These are phyloP conservation scores for Naegleria lovaniensis DNA, from an alignment of 208 protist genomes.

Conservation along the genomic window DNA sequence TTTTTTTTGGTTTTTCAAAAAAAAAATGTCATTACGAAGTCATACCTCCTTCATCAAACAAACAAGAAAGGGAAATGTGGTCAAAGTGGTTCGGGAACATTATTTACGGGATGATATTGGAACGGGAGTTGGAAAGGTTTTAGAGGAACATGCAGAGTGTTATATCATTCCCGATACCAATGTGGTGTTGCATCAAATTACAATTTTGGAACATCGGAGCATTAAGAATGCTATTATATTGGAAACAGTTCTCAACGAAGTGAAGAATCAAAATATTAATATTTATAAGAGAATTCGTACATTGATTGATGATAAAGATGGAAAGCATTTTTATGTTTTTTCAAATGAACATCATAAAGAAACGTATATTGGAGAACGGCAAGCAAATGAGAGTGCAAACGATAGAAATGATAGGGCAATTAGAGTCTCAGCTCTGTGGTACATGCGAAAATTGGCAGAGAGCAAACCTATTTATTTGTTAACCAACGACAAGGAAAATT, in stretches of 20 bases:
- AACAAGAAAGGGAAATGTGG: slow-evolving; percentile 19
- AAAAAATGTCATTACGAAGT: not conserved
- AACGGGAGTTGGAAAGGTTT: not conserved
- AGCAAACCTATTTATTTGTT: slow-evolving; percentile 32
- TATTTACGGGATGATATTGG: slow-evolving; percentile 28
- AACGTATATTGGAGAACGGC: slow-evolving; percentile 58
- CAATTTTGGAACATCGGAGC: slow-evolving; percentile 63
- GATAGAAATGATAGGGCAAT: slow-evolving; percentile 80
- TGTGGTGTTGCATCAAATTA: slow-evolving; percentile 83
- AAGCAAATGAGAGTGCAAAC: slow-evolving; percentile 63
- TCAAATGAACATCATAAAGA: slow-evolving; percentile 78
- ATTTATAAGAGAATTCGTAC: slow-evolving; percentile 72
- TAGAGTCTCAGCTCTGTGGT: slow-evolving; percentile 70
- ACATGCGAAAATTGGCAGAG: slow-evolving; percentile 55
- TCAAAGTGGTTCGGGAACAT: slow-evolving; percentile 29
- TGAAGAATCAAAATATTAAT: slow-evolving; percentile 73
- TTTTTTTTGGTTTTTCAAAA: too few species aligned
- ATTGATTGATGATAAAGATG: slow-evolving; percentile 62
- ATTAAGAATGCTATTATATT: slow-evolving; percentile 75
- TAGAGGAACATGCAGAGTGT: not conserved
- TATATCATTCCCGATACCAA: slow-evolving; percentile 77
- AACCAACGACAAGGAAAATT: slow-evolving; percentile 37
- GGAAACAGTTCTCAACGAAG: slow-evolving; percentile 73
- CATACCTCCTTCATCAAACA: not conserved
- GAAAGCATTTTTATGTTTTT: slow-evolving; percentile 70